Base-by-base conservation (phyloP, 2,329 filamentous ascomycete genomes). In the Cyanodermella asteris region DNA sequence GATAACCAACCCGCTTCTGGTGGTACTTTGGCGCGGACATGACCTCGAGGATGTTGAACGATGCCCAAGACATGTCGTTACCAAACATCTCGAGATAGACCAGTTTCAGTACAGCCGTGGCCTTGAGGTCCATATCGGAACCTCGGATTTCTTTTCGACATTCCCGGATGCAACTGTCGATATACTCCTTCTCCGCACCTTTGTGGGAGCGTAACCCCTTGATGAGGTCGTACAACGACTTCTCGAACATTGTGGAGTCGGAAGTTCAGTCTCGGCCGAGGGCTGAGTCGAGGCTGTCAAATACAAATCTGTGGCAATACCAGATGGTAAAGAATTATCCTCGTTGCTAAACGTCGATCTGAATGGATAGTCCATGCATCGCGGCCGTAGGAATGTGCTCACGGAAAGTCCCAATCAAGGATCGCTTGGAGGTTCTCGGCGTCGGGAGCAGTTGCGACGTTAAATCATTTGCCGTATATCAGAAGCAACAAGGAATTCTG, bases 41-140 rank as follows among this genome's bases (percentile, higher is more conserved):
- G 52, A 97, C 87, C 54, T 97, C 87, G 23, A 97, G 71, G 26
- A 94, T 84, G 47, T 97, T 78, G 53, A 97, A 97, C 8, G 82
- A 82, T 4, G 87, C 87, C 87, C 87, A 97, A 3, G 84, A 93
- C 87, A 97, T 97, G 51, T 94, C 87, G 46, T 94, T 77, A 9
- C 87, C 87, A 38, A 94, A 82, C 87, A 97, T 97, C 48, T 97
- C 87, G 36, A 97, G 67, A 47, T 97, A 97, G 26, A 93, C 73
- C 39, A 97, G 64, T 57, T 97, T 97, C 42, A 97, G 59, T 27
- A 97, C 62, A 22, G 87, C 87, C 17, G 81, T 94, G 12, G 87
- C 82, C 59, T 97, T 97, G 51, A 91, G 64, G 54, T 94, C 82
- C 75, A 93, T 87, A 50, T 97, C 87, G 53, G 84, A 75, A 38